Evolutionary conservation across 805 yeast genomes (phyloP).

Genomic region (Millerozyma acaciae): DNA sequence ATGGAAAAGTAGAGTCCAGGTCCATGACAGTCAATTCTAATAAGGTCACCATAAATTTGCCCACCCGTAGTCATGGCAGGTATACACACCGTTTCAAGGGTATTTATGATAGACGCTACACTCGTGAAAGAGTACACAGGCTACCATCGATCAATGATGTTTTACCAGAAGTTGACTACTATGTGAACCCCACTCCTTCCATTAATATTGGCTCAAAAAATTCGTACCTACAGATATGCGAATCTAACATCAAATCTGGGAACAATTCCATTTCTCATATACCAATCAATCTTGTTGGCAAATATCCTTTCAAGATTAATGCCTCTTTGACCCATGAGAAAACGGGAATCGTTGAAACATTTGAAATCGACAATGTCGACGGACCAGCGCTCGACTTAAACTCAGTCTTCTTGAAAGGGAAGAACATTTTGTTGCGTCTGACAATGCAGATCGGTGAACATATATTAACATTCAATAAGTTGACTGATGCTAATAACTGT

Average conservation of each 20-base stretch:
- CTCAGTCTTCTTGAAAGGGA: constrained; percentile 13
- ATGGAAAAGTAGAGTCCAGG: constrained; percentile 41
- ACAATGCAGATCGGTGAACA: constrained; percentile 64
- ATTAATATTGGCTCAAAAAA: constrained; percentile 48
- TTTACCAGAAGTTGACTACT: constrained; percentile 24
- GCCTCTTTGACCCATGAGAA: constrained; percentile 59
- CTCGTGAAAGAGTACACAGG: constrained; percentile 25
- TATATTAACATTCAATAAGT: constrained; percentile 50
- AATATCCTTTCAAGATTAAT: constrained; percentile 57
- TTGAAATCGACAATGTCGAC: constrained; percentile 44
- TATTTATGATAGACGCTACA: constrained; percentile 63
- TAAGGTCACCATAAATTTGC: constrained; percentile 32
- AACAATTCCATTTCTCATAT: constrained; percentile 35
- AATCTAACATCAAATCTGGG: constrained; percentile 23
- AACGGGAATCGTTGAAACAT: constrained; percentile 48
- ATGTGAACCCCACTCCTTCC: constrained; percentile 60
- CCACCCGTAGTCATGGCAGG: constrained; percentile 48
- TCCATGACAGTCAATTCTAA: constrained; percentile 28
- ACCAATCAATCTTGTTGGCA: constrained; percentile 53
- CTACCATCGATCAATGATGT: constrained; percentile 3
- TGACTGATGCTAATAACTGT: constrained; percentile 74
- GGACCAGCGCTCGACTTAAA: constrained; percentile 12
- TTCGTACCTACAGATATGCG: constrained; percentile 46
- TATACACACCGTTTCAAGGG: constrained; percentile 59
- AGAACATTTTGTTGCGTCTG: constrained; percentile 24